Conservation (phyloP, 306 rosid genomes). For the Medicago lupulina region DNA sequence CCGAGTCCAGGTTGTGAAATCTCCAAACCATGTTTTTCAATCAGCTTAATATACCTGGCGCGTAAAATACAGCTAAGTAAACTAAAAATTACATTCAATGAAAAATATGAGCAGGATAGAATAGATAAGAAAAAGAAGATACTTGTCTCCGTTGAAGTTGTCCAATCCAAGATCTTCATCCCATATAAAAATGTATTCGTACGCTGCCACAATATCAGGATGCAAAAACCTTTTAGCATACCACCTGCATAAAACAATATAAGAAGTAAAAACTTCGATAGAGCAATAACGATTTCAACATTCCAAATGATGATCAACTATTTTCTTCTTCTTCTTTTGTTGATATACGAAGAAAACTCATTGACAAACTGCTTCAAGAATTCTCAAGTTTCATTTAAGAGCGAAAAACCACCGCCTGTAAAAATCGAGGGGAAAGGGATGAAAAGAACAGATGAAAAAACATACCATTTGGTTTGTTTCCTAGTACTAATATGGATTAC, state of each 20-base stretch:
- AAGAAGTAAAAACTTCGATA: slow-evolving; percentile 16
- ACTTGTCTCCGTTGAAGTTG: slow-evolving; percentile 78
- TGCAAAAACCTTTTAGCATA: slow-evolving; percentile 97
- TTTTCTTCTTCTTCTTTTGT: background rate
- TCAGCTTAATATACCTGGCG: slow-evolving; percentile 73
- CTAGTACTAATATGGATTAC: slow-evolving; percentile 81
- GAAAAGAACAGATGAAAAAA: slow-evolving; percentile 40
- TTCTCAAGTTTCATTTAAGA: no score
- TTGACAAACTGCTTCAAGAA: no score
- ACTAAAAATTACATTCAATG: slow-evolving; percentile 37
- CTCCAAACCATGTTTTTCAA: slow-evolving; percentile 81
- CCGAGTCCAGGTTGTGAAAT: slow-evolving; percentile 98
- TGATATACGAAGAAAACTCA: slow-evolving; percentile 5
- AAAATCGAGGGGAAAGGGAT: background rate
- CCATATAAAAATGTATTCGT: slow-evolving; percentile 96
- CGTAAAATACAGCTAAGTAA: slow-evolving; percentile 32
- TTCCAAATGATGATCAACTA: slow-evolving; percentile 22
- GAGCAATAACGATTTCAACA: slow-evolving; percentile 9
- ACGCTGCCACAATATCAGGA: slow-evolving; percentile 89
- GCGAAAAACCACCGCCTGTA: background rate
- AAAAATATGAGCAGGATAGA: slow-evolving; percentile 32
- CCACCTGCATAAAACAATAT: slow-evolving; percentile 74
- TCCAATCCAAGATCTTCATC: slow-evolving; percentile 98
- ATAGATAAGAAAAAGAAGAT: slow-evolving; percentile 19
- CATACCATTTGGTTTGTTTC: slow-evolving; percentile 68